Evolutionary conservation across 805 yeast genomes (phyloP).

Genomic region (Saccharomycodes ludwigii): DNA sequence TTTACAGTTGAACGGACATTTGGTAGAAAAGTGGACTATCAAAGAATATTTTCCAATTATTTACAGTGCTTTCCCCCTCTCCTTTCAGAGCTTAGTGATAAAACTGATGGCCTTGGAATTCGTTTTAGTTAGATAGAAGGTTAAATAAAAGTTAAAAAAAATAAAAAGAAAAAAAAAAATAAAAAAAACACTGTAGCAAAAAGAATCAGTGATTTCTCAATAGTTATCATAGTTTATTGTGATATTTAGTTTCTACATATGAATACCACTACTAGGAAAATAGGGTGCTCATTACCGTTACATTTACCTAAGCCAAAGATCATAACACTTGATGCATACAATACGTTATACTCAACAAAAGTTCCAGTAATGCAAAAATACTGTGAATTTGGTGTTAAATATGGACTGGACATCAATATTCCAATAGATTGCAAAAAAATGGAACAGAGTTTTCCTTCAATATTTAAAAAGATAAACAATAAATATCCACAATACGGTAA

Average conservation of each 20-base stretch:
- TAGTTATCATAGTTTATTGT: too few species aligned
- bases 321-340: conserved; percentile 57
- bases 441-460: conserved; percentile 17
- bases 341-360: conserved; percentile 49
- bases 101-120: too few species aligned
- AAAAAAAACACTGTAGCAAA: neutral
- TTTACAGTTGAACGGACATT: too few species aligned
- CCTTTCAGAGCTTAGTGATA: too few species aligned
- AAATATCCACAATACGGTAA: conserved; percentile 57
- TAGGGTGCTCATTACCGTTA: conserved; percentile 4
- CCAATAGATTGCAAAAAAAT: conserved; percentile 10
- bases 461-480: conserved; percentile 25
- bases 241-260: too few species aligned
- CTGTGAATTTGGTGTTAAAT: conserved; percentile 36
- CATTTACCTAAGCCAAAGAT: conserved; percentile 28
- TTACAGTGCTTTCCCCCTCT: too few species aligned
- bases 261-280: neutral
- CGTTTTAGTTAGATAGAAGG: conserved; percentile 2
- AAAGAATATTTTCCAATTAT: too few species aligned
- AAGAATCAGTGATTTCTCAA: too few species aligned
- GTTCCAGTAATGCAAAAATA: conserved; percentile 44
- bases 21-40: too few species aligned
- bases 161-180: conserved; percentile 1
- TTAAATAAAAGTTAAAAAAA: conserved; percentile 1
- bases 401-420: neutral